phyloP scores from a whole-genome alignment of 75 land plant species.

The Selaginella tamariscina region DNA sequence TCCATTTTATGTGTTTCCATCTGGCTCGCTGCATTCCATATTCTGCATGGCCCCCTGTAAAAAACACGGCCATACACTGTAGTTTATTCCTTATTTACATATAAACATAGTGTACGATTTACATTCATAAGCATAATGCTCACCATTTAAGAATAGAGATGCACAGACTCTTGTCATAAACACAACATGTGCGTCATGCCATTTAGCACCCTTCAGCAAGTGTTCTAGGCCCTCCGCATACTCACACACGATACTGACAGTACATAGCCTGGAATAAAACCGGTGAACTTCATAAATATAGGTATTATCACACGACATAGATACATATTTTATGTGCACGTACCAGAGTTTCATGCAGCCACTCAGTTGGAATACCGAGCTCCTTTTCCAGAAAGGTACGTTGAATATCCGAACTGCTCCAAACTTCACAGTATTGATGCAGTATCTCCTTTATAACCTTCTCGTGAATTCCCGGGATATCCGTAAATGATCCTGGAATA shows the following conservation, averaged over 20 bases:
- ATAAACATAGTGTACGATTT: not conserved
- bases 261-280: conserved; percentile 61
- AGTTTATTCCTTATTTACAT: not conserved
- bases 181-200: conserved; percentile 82
- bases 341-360: conserved; percentile 98
- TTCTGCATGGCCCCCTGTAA: conserved; percentile 57
- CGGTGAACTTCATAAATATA: not conserved
- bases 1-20: conserved; percentile 76
- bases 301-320: not conserved
- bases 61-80: not conserved
- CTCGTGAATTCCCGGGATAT: conserved; percentile 59
- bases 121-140: not conserved
- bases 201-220: conserved; percentile 50
- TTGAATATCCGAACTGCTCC: conserved; percentile 60
- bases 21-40: conserved; percentile 46
- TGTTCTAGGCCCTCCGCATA: conserved; percentile 59
- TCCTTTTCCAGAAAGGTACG: conserved; percentile 58
- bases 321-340: too few relatives aligned
- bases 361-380: conserved; percentile 68
- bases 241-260: conserved; percentile 53
- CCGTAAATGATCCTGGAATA: too few relatives aligned
- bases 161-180: conserved; percentile 68
- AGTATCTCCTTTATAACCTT: conserved; percentile 71
- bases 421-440: conserved; percentile 72
- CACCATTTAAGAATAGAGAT: conserved; percentile 60